Conservation (phyloP, 2,329 filamentous ascomycete species). For the Capronia coronata region DNA sequence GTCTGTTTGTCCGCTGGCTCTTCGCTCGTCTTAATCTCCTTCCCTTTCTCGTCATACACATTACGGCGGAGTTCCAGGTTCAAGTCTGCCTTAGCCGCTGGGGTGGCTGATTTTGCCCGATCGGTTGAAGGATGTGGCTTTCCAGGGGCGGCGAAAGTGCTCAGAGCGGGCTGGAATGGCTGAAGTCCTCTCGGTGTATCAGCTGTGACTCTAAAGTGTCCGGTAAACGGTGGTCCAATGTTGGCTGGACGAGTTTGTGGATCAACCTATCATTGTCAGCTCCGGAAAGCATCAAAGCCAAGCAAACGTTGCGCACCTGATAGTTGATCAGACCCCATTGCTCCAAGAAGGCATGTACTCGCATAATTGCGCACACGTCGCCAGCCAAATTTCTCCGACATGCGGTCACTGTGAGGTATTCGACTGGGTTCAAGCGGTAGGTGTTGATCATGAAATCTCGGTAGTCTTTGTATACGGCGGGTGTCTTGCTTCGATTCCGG, state of each 20-base stretch:
- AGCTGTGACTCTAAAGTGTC: constrained; percentile 92
- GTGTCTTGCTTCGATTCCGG: constrained; percentile 95
- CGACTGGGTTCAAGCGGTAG: constrained; percentile 87
- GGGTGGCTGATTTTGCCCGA: constrained; percentile 57
- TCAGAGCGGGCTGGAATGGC: constrained; percentile 85
- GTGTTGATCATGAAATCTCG: constrained; percentile 99
- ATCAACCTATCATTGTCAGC: constrained; percentile 64
- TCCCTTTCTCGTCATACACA: constrained; percentile 87
- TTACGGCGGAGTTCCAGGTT: constrained; percentile 92
- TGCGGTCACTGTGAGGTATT: constrained; percentile 95
- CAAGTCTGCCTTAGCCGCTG: constrained; percentile 67
- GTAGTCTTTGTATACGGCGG: constrained; percentile 96
- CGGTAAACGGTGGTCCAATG: constrained; percentile 92
- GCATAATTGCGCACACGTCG: constrained; percentile 98
- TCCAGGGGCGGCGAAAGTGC: constrained; percentile 58
- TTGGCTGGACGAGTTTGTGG: constrained; percentile 90
- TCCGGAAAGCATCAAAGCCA: constrained; percentile 1
- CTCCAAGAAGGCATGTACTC: constrained; percentile 93
- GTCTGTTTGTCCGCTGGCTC: constrained; percentile 57
- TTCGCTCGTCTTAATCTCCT: constrained; percentile 63
- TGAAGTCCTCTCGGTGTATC: constrained; percentile 93
- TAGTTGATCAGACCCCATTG: constrained; percentile 99
- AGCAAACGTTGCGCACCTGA: constrained; percentile 56
- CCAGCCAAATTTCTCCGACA: constrained; percentile 91
- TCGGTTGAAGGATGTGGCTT: constrained; percentile 65